Conservation (phyloP, 164 flowering plant genomes). For the Vitis rupestris region DNA sequence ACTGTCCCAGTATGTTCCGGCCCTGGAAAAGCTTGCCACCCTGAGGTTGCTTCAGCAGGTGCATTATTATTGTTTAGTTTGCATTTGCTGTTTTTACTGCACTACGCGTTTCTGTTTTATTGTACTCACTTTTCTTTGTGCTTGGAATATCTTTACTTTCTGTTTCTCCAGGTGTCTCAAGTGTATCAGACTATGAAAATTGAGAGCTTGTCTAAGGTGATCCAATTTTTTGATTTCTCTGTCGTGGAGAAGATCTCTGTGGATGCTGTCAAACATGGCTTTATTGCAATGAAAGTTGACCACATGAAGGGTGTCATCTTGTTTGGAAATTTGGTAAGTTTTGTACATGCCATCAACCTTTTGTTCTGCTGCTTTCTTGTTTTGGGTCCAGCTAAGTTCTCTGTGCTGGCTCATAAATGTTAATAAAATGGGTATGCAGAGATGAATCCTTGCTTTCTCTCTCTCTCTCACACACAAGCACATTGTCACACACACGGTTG, state of each 20-base stretch:
- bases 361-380: not conserved
- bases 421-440: not conserved
- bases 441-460: not conserved
- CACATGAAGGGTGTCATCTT: constrained; percentile 68
- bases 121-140: not conserved
- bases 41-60: constrained; percentile 94
- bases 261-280: constrained; percentile 78
- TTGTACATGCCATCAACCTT: not conserved
- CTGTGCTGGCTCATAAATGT: too few relatives aligned
- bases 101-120: not conserved
- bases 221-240: constrained; percentile 76
- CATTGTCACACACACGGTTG: too few relatives aligned
- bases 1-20: constrained; percentile 72
- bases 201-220: constrained; percentile 64
- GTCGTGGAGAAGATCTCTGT: constrained; percentile 80
- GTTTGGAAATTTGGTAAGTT: constrained; percentile 68
- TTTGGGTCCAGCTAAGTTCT: not conserved
- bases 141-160: not conserved
- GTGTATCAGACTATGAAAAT: constrained; percentile 87
- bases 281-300: constrained; percentile 76
- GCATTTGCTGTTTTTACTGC: not conserved
- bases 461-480: too few relatives aligned
- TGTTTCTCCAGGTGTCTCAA: constrained; percentile 65
- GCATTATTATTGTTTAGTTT: not conserved
- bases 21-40: constrained; percentile 80